phyloP scores from a whole-genome alignment of 2,329 filamentous ascomycete species.

The Colletotrichum tropicicola region DNA sequence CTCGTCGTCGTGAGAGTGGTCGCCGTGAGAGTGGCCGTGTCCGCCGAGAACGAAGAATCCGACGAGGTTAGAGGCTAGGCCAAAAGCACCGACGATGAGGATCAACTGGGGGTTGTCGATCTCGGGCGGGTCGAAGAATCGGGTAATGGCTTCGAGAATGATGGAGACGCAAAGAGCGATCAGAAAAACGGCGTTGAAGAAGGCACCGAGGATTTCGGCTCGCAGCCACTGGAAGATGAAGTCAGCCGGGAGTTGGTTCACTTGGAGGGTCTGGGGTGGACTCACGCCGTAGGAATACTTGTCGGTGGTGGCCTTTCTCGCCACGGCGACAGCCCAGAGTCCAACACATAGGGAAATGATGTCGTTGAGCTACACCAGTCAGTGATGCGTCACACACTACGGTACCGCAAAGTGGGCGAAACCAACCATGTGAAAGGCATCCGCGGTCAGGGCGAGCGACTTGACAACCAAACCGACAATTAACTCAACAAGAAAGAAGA shows the following conservation, averaged over 20 bases:
- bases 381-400: slow-evolving; percentile 30
- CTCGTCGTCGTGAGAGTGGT: slow-evolving; percentile 50
- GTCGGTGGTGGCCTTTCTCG: slow-evolving; percentile 84
- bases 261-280: slow-evolving; percentile 32
- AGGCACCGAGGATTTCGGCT: slow-evolving; percentile 93
- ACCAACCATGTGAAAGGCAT: slow-evolving; percentile 96
- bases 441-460: slow-evolving; percentile 92
- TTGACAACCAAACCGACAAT: slow-evolving; percentile 86
- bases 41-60: slow-evolving; percentile 93
- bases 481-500: slow-evolving; percentile 92
- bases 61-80: slow-evolving; percentile 86
- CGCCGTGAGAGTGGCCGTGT: slow-evolving; percentile 84
- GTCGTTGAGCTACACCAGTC: slow-evolving; percentile 81
- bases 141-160: slow-evolving; percentile 91
- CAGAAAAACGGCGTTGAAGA: slow-evolving; percentile 97
- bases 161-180: slow-evolving; percentile 97
- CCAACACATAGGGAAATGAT: slow-evolving; percentile 93
- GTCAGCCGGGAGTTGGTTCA: not conserved
- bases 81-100: slow-evolving; percentile 86
- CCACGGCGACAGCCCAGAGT: slow-evolving; percentile 92
- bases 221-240: slow-evolving; percentile 80
- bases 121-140: slow-evolving; percentile 89
- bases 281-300: slow-evolving; percentile 94
- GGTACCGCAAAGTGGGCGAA: not conserved
- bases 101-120: slow-evolving; percentile 88